Percentiles rank a stretch among this genome's conserved stretches.
phyloP scores from a whole-genome alignment of 139 green algal genomes.

The Tetraselmis chui region DNA sequence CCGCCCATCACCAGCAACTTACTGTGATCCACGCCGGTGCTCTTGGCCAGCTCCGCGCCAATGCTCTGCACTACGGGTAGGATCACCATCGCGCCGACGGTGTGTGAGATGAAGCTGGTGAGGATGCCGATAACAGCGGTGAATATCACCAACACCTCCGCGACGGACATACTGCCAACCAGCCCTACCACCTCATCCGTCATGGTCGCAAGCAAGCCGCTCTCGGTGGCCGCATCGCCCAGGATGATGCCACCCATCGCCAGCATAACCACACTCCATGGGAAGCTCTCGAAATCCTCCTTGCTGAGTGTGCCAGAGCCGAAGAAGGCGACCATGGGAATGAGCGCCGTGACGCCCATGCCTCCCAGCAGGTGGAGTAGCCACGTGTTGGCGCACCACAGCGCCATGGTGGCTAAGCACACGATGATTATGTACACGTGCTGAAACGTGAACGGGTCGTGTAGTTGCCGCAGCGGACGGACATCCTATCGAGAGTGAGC shows the following conservation, averaged over 20 bases:
- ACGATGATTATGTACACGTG: conserved; percentile 59
- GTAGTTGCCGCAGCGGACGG: background rate
- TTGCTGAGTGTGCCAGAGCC: conserved; percentile 59
- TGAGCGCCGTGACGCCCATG: conserved; percentile 65
- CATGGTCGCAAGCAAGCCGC: conserved; percentile 36
- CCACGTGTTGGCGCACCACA: conserved; percentile 59
- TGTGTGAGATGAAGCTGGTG: conserved; percentile 66
- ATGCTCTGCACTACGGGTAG: conserved; percentile 65
- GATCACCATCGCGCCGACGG: conserved; percentile 72
- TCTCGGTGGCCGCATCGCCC: conserved; percentile 37
- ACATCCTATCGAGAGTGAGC: background rate
- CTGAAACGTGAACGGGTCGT: background rate
- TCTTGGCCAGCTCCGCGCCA: conserved; percentile 38
- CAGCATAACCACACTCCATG: conserved; percentile 77
- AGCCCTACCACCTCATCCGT: conserved; percentile 11
- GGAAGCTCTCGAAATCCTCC: conserved; percentile 69
- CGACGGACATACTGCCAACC: conserved; percentile 6
- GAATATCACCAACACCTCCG: conserved; percentile 44
- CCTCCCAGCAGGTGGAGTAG: conserved; percentile 44
- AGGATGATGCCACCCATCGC: conserved; percentile 64
- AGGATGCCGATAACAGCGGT: conserved; percentile 49
- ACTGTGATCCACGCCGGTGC: conserved; percentile 25
- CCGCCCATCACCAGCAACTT: conserved; percentile 64
- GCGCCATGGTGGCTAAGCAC: conserved; percentile 41
- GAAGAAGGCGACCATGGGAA: conserved; percentile 69